Conservation (phyloP, 352 stramenopile species). For the Phytophthora pluvialis region DNA sequence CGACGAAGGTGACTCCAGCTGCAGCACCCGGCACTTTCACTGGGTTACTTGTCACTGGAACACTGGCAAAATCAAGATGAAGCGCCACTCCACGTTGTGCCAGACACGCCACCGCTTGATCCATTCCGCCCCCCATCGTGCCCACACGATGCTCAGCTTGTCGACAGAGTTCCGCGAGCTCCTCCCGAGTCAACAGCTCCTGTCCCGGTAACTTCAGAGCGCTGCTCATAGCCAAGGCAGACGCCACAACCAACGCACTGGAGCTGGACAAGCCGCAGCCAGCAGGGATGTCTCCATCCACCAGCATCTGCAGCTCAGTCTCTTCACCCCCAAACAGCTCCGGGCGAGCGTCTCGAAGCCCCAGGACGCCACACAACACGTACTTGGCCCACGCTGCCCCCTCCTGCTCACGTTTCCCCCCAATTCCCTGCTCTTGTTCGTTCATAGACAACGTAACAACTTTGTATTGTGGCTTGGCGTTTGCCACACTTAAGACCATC, state of each 20-base stretch:
- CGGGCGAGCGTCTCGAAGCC: conserved; percentile 19
- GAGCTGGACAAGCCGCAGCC: conserved; percentile 82
- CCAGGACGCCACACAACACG: conserved; percentile 44
- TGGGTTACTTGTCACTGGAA: conserved; percentile 15
- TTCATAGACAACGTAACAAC: conserved; percentile 16
- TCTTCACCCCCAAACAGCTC: conserved; percentile 18
- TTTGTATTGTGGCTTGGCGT: conserved; percentile 36
- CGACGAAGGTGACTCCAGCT: conserved; percentile 61
- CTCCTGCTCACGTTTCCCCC: conserved; percentile 13
- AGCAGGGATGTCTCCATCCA: conserved; percentile 72
- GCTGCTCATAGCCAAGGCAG: conserved; percentile 48
- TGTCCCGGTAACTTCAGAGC: conserved; percentile 17
- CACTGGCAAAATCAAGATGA: conserved; percentile 62
- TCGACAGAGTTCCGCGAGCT: conserved; percentile 65
- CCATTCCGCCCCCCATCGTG: conserved; percentile 86
- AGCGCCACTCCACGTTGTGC: conserved; percentile 53
- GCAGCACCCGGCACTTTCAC: conserved; percentile 28
- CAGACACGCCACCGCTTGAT: conserved; percentile 77
- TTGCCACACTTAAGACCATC: conserved; percentile 21
- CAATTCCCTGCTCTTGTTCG: conserved; percentile 5
- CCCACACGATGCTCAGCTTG: conserved; percentile 69
- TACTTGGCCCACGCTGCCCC: conserved; percentile 44
- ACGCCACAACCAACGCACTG: conserved; percentile 79
- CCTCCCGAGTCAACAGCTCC: conserved; percentile 29
- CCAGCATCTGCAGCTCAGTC: conserved; percentile 49